A percentile compares a stretch with the other conserved stretches of the same genome.
Evolutionary conservation across 108 stramenopile species (phyloP).

Genomic region (Cyclotella kingstonii): DNA sequence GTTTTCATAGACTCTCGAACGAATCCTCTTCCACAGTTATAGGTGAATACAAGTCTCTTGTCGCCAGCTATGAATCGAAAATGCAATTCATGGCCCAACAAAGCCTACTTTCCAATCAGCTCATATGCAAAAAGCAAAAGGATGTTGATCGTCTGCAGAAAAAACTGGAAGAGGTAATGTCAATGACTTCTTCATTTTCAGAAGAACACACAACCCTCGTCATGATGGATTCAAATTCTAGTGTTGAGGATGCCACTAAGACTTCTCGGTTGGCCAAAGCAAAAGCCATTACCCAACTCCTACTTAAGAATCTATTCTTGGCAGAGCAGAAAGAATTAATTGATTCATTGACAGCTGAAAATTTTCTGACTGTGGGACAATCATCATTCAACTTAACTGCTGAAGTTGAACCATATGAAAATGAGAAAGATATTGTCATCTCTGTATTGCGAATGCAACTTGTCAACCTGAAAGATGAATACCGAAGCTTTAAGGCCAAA

Average conservation of each 20-base stretch:
- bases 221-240: background rate
- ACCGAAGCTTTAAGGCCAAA: constrained; percentile 21
- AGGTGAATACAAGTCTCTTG: constrained; percentile 17
- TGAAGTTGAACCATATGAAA: background rate
- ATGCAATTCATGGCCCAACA: constrained; percentile 20
- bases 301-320: background rate
- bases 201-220: background rate
- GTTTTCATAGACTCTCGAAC: constrained; percentile 7
- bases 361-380: background rate
- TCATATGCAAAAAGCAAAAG: constrained; percentile 22
- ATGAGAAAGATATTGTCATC: constrained; percentile 1
- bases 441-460: constrained; percentile 5
- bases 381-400: background rate
- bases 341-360: background rate
- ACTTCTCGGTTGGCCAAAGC: background rate
- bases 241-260: background rate
- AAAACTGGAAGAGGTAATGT: constrained; percentile 13
- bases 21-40: constrained; percentile 7
- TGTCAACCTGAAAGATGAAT: constrained; percentile 12
- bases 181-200: background rate
- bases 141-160: constrained; percentile 20
- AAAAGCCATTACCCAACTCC: background rate
- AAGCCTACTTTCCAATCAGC: constrained; percentile 24
- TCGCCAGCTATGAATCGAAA: constrained; percentile 12
- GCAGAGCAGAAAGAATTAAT: background rate